Evolutionary conservation across 164 flowering plant species (phyloP), one percentile per base, ranked within the genome.

Genomic region (Dillenia turbinata): DNA sequence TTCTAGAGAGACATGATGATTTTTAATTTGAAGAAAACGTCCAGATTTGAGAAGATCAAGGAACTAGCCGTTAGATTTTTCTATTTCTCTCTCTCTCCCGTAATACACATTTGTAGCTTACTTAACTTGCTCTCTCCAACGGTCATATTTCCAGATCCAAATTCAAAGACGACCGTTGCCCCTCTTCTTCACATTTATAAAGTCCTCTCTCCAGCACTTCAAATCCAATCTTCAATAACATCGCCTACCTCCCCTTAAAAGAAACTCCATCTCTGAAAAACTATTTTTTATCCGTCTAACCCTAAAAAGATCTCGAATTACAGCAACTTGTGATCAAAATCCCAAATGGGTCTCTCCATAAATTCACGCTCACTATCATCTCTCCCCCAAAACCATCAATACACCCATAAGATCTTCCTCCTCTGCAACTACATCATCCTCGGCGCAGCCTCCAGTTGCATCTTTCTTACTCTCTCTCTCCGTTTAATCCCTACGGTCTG

Each of bases 391-490:
- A 69, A 77, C 7, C 84, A 81, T 58, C 59, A 73, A 75, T 77
- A 70, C 66, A 81, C 84, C 14, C 92, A 81, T 83, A 85, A 84
- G 57, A 44, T 82, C 60, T 91, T 91, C 83, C 79, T 91, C 26
- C 49, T 85, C 43, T 70, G 75, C 77, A 91, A 87, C 71, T 91
- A 91, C 89, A 72, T 83, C 61, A 86, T 91, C 63, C 68, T 91
- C 3, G 91, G 96, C 8, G 85, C 96, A 12, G 91, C 97, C 59
- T 87, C 90, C 2, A 78, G 87, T 54, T 90, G 92, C 89, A 86
- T 88, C 54, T 85, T 90, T 80, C 80, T 90, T 10, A 87, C 92
- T 10, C 83, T 90, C 59, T 83, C 96, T 16, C 90, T 90, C 57
- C 84, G 92, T 9, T 83, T 90, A 11, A 0, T 85, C 71, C 94